phyloP scores from a whole-genome alignment of 345 rosid genomes.

The Ricinus communis region DNA sequence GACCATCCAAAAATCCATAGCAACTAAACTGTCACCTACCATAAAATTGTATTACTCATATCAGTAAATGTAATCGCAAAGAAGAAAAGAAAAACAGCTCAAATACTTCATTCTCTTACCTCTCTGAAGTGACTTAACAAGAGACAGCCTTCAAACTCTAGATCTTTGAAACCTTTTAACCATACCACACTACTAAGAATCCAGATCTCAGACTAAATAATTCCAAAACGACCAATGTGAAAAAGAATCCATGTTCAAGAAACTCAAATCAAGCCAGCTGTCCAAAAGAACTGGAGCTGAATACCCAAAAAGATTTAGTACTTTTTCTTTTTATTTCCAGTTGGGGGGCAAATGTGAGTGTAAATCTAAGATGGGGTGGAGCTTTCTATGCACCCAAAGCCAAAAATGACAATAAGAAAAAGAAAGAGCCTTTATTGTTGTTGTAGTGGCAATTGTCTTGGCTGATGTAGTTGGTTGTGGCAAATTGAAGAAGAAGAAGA shows the following conservation, averaged over 20 bases:
- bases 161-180: conserved; percentile 46
- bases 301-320: conserved; percentile 29
- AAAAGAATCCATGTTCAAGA: conserved; percentile 13
- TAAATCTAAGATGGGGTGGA: conserved; percentile 70
- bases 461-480: conserved; percentile 3
- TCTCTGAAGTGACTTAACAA: conserved; percentile 22
- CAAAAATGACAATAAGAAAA: conserved; percentile 35
- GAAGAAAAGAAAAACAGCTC: neutral
- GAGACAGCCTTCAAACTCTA: conserved; percentile 29
- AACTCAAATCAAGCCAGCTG: conserved; percentile 30
- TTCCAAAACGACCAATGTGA: conserved; percentile 9
- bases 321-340: conserved; percentile 26
- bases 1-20: conserved; percentile 8
- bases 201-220: conserved; percentile 49
- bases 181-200: conserved; percentile 17
- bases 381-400: conserved; percentile 50
- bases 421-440: conserved; percentile 22
- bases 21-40: neutral
- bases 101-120: conserved; percentile 30
- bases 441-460: conserved; percentile 1
- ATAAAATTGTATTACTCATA: neutral
- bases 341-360: conserved; percentile 25
- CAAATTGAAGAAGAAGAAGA: conserved; percentile 2
- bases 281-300: conserved; percentile 31
- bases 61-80: conserved; percentile 11